Evolutionary conservation across 2,329 filamentous ascomycete genomes (phyloP).

Genomic region (Phialophora tarda): DNA sequence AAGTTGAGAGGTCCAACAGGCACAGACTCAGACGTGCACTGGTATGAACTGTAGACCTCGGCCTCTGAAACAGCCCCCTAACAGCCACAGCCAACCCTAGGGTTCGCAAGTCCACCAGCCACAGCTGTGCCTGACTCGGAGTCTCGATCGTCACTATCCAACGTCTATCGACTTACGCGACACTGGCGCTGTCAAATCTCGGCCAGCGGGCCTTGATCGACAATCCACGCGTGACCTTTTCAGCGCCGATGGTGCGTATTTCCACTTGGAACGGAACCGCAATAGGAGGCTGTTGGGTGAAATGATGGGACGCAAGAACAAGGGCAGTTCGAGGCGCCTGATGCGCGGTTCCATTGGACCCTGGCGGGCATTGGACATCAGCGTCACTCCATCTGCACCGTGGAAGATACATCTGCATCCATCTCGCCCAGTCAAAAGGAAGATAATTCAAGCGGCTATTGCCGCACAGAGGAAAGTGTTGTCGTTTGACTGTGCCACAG

Average conservation of each 20-base stretch:
- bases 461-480: background rate
- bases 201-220: conserved; percentile 23
- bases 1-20: background rate
- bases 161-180: conserved; percentile 9
- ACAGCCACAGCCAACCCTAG: conserved; percentile 9
- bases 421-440: background rate
- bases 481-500: conserved; percentile 16
- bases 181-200: conserved; percentile 23
- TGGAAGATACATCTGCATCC: background rate
- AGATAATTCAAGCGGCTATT: conserved; percentile 16
- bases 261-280: background rate
- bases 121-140: conserved; percentile 4
- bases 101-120: conserved; percentile 8
- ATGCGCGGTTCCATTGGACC: background rate
- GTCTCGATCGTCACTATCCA: conserved; percentile 2
- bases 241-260: background rate
- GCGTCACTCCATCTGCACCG: background rate
- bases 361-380: background rate
- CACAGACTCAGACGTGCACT: too few species aligned
- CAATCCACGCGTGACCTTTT: conserved; percentile 15
- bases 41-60: too few species aligned
- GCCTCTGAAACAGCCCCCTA: background rate
- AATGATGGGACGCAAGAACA: background rate
- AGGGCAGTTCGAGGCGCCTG: background rate
- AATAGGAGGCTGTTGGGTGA: background rate